Conservation (phyloP, 345 rosid species). For the Citrus maxima region DNA sequence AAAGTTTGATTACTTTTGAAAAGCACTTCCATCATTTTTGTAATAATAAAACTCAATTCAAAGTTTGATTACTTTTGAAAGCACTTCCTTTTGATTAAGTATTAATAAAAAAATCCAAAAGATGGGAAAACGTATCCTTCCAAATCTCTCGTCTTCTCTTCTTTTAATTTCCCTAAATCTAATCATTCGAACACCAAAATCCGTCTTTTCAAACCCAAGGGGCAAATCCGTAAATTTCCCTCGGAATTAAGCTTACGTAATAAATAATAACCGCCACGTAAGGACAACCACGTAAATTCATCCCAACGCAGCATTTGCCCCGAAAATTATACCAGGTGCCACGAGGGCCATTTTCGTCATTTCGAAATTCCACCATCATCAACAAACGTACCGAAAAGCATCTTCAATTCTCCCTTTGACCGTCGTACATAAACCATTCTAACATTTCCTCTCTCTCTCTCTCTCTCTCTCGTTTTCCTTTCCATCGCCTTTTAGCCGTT, state of each 20-base stretch:
- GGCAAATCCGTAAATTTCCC: no score
- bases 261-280: no score
- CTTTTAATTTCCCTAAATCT: no score
- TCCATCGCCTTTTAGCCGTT: constrained; percentile 13
- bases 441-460: not conserved
- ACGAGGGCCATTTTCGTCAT: no score
- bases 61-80: not conserved
- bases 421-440: constrained; percentile 25
- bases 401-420: constrained; percentile 36
- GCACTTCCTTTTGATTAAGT: not conserved
- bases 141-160: not conserved
- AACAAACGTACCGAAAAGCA: constrained; percentile 12
- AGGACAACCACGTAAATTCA: no score
- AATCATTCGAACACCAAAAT: no score
- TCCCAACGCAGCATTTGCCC: no score
- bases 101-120: not conserved
- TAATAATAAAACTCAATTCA: not conserved
- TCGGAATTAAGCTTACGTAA: no score
- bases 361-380: not conserved
- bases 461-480: not conserved
- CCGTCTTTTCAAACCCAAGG: no score
- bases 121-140: not conserved
- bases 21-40: not conserved
- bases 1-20: not conserved
- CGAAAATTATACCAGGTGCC: no score